Percentiles rank a stretch among this genome's conserved stretches.
These are phyloP conservation scores for Termitomyces bulborhizus DNA, from an alignment of 768 basidiomycete genomes.

Conservation along the genomic window DNA sequence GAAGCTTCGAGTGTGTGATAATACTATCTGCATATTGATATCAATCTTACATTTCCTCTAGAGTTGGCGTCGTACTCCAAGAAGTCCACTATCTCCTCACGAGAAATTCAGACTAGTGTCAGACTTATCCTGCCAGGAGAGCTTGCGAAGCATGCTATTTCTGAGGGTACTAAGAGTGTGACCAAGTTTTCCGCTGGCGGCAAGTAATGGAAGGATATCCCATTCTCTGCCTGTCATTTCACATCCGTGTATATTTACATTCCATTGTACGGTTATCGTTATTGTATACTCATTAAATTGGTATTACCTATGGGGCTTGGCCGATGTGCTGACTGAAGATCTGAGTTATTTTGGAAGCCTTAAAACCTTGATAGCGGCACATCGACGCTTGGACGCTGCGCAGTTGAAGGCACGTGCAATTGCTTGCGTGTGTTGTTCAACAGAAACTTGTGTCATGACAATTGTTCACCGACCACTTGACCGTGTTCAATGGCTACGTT, in stretches of 20 bases:
- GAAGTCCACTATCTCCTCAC: conserved; percentile 89
- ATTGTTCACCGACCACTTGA: not conserved
- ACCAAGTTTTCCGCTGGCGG: conserved; percentile 48
- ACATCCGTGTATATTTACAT: conserved; percentile 6
- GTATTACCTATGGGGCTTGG: not conserved
- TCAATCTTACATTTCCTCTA: conserved; percentile 33
- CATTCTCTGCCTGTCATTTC: not conserved
- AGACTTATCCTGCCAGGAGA: conserved; percentile 82
- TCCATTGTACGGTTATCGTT: conserved; percentile 10
- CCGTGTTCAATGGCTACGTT: conserved; percentile 48
- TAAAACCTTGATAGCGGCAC: too few species aligned
- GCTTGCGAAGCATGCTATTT: conserved; percentile 84
- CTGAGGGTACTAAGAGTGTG: conserved; percentile 46
- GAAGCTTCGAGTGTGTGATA: conserved; percentile 57
- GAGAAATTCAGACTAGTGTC: conserved; percentile 84
- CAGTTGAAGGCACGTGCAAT: not conserved
- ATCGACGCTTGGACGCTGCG: too few species aligned
- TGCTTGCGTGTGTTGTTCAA: conserved; percentile 6
- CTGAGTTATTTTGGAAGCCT: too few species aligned
- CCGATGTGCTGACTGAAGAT: too few species aligned
- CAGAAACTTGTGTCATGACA: not conserved
- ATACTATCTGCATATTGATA: conserved; percentile 16
- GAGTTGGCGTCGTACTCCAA: conserved; percentile 83
- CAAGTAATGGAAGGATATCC: conserved; percentile 23
- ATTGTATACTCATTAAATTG: conserved; percentile 10